These are phyloP conservation scores for Spinacia oleracea DNA, from an alignment of 179 eudicot genomes.

Conservation along the genomic window DNA sequence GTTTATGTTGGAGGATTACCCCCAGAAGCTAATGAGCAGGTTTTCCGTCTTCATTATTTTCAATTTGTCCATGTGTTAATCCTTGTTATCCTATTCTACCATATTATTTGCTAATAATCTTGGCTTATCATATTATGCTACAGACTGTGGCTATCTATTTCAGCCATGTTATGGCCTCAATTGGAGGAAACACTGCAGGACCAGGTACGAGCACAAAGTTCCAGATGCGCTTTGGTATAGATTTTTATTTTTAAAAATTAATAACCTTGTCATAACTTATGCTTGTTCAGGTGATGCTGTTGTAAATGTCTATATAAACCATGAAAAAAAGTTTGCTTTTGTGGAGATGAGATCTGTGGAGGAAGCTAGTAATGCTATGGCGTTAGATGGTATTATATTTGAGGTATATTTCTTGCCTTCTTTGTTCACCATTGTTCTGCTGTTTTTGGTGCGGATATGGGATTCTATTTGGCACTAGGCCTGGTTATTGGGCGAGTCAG, in stretches of 20 bases:
- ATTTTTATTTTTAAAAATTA: neutral
- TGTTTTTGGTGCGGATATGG: neutral
- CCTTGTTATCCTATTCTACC: neutral
- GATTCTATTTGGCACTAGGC: neutral
- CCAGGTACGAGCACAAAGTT: constrained; percentile 57
- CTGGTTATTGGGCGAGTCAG: no score
- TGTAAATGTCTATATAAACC: constrained; percentile 54
- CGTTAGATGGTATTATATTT: constrained; percentile 86
- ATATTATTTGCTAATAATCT: neutral
- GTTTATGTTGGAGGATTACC: constrained; percentile 95
- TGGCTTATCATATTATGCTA: constrained; percentile 23
- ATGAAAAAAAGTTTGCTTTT: constrained; percentile 58
- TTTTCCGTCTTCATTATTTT: constrained; percentile 16
- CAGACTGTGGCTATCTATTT: constrained; percentile 96
- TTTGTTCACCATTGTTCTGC: neutral
- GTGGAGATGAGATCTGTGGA: constrained; percentile 90
- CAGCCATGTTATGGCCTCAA: constrained; percentile 94
- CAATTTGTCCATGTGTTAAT: neutral
- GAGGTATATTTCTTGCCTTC: constrained; percentile 50
- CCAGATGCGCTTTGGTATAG: neutral
- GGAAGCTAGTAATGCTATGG: constrained; percentile 99
- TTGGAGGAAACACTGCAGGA: constrained; percentile 97
- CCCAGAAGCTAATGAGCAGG: constrained; percentile 96
- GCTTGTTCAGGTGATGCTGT: constrained; percentile 45
- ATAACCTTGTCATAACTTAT: neutral